Evolutionary conservation across 2,329 filamentous ascomycete species (phyloP), one percentile per base, ranked within the genome.

Genomic region (Exophiala xenobiotica): DNA sequence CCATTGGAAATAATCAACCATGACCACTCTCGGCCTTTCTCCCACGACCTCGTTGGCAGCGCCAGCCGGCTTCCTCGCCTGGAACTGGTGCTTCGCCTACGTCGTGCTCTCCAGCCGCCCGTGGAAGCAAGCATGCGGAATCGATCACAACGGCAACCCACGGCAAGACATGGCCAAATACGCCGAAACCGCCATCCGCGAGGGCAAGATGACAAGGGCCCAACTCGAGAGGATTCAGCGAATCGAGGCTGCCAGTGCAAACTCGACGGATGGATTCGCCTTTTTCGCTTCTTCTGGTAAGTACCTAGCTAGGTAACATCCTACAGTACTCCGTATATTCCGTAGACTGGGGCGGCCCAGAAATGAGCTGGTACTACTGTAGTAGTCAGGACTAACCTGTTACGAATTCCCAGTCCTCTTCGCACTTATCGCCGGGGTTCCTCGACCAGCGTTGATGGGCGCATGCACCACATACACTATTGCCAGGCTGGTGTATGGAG

Each of bases 141-240:
- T 77, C 54, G 75, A 78, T 63, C 74, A 78, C 63, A 72, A 78
- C 39, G 67, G 63, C 18, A 71, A 68, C 31, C 76, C 76, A 0
- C 68, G 75, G 18, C 66, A 75, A 51, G 76, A 78, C 57, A 63
- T 78, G 2, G 57, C 50, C 44, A 74, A 73, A 57, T 77, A 74
- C 60, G 75, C 74, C 46, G 68, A 70, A 2, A 63, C 61, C 4
- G 72, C 73, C 6, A 69, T 77, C 12, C 62, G 60, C 4, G 69
- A 71, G 2, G 72, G 72, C 3, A 75, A 75, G 56, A 64, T 78
- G 37, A 75, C 70, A 0, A 67, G 66, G 29, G 56, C 51, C 19
- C 70, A 74, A 53, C 65, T 78, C 12, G 63, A 70, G 2, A 72
- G 22, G 18, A 40, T 40, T 14, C 20, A 40, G 8, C 38, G 38